A percentile compares a stretch with the other conserved stretches of the same genome.
These are phyloP conservation scores for Paramecium octaurelia DNA, from an alignment of 73 alveolate species.

Conservation along the genomic window DNA sequence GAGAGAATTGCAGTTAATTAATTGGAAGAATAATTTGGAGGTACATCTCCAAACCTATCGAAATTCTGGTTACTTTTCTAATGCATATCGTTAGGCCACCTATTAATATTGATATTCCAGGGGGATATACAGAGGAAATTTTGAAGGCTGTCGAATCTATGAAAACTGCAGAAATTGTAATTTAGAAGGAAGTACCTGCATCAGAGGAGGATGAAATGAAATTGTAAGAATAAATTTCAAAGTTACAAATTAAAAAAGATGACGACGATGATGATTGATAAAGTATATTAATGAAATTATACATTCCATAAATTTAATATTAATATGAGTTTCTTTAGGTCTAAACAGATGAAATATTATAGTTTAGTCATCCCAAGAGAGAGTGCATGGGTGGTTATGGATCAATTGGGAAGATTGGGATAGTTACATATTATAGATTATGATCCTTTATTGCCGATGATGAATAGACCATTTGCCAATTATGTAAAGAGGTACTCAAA, in stretches of 20 bases:
- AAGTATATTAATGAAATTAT: neutral
- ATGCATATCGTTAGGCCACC: slow-evolving; percentile 30
- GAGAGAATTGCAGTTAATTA: slow-evolving; percentile 54
- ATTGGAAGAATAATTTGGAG: slow-evolving; percentile 60
- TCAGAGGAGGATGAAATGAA: neutral
- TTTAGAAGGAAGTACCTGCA: neutral
- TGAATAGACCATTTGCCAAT: slow-evolving; percentile 47
- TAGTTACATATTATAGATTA: slow-evolving; percentile 42
- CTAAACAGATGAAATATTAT: slow-evolving; percentile 90
- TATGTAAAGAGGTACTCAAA: slow-evolving; percentile 33
- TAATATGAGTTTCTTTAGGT: slow-evolving; percentile 80
- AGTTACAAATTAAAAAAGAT: neutral
- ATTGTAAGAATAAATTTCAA: neutral
- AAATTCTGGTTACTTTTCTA: slow-evolving; percentile 35
- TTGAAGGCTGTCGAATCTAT: neutral
- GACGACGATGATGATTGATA: slow-evolving; percentile 36
- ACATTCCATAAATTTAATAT: slow-evolving; percentile 13
- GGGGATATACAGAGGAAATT: slow-evolving; percentile 36
- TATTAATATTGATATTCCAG: slow-evolving; percentile 18
- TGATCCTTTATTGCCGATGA: slow-evolving; percentile 26
- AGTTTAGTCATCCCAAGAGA: slow-evolving; percentile 91
- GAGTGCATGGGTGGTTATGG: slow-evolving; percentile 84
- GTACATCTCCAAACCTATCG: slow-evolving; percentile 47
- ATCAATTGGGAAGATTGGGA: slow-evolving; percentile 77
- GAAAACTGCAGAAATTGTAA: slow-evolving; percentile 1